Evolutionary conservation across 805 yeast genomes (phyloP), one percentile per base, ranked within the genome.

Genomic region (Yamadazyma olivae): DNA sequence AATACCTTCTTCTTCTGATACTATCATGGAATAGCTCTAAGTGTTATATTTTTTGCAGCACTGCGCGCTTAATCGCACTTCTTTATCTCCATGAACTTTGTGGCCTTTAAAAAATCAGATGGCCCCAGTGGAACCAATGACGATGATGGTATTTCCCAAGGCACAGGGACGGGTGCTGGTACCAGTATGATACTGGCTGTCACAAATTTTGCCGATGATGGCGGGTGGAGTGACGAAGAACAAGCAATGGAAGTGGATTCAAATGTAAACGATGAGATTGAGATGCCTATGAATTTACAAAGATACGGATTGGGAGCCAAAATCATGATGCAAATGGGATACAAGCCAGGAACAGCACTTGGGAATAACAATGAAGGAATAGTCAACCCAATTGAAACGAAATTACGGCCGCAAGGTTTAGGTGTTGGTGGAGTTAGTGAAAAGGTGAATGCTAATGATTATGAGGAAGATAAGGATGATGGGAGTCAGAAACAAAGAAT

Each of bases 231-330:
- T 23, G 35, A 32, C 24, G 33, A 15, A 6, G 6, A 12, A 13
- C 5, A 21, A 14, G 7, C 27, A 24, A 29, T 13, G n/a, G 33
- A 30, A 21, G 27, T 6, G 12, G 18, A 16, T 14, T 9, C 22
- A 6, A 20, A 20, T 20, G 6, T 9, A 9, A 20, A 20, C n/a
- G n/a, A n/a, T n/a, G n/a, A n/a, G n/a, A n/a, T n/a, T n/a, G n/a
- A n/a, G n/a, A n/a, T n/a, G n/a, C n/a, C 23, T 37, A 7, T 37
- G 17, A 23, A 27, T 24, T 18, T 38, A 6, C 7, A 43, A 32
- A 44, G 40, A 32, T 89, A 90, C 53, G 98, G 98, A 5, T 77
- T 88, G 25, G 98, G 98, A 24, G 95, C 95, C 3, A 60, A 71
- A 33, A 61, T 91, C 33, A 57, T 91, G 62, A 69, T 77, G 41